Evolutionary conservation across 2,329 filamentous ascomycete genomes (phyloP).

Genomic region (Hymenoscyphus infarciens): DNA sequence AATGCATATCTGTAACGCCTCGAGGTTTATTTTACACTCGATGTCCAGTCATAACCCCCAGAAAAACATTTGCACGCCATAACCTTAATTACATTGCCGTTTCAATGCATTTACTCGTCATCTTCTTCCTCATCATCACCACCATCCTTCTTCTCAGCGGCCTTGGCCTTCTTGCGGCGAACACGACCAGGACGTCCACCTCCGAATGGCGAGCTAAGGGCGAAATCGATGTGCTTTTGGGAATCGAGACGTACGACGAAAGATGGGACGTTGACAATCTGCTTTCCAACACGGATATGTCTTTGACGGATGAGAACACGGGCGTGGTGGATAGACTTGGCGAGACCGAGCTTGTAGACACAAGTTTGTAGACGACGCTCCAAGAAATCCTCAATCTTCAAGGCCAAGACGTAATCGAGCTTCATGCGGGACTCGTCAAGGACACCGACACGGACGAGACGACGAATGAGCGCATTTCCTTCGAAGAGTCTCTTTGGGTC

Average conservation of each 20-base stretch:
- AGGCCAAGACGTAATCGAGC: constrained; percentile 99
- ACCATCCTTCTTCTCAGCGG: constrained; percentile 79
- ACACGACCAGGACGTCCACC: constrained; percentile 96
- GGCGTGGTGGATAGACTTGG: constrained; percentile 99
- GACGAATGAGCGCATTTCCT: constrained; percentile 99
- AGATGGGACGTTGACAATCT: constrained; percentile 99
- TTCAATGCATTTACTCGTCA: constrained; percentile 40
- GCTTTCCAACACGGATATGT: constrained; percentile 99
- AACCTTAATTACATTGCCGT: constrained; percentile 30
- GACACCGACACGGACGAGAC: constrained; percentile 99
- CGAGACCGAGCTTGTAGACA: constrained; percentile 99
- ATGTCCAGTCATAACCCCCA: constrained; percentile 22
- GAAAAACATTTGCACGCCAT: constrained; percentile 25
- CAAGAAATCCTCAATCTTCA: constrained; percentile 99
- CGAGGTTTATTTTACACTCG: constrained; percentile 24
- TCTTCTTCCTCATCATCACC: constrained; percentile 87
- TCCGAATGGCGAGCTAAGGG: constrained; percentile 95
- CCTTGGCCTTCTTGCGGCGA: constrained; percentile 99
- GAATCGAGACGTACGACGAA: constrained; percentile 99
- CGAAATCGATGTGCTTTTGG: constrained; percentile 99
- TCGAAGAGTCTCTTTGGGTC: constrained; percentile 99
- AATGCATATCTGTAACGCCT: constrained; percentile 28
- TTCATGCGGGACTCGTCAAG: constrained; percentile 99
- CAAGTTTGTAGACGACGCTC: constrained; percentile 99
- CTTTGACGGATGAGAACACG: constrained; percentile 99